Evolutionary conservation across 805 yeast species (phyloP).

Genomic region (Myxozyma neglecta): DNA sequence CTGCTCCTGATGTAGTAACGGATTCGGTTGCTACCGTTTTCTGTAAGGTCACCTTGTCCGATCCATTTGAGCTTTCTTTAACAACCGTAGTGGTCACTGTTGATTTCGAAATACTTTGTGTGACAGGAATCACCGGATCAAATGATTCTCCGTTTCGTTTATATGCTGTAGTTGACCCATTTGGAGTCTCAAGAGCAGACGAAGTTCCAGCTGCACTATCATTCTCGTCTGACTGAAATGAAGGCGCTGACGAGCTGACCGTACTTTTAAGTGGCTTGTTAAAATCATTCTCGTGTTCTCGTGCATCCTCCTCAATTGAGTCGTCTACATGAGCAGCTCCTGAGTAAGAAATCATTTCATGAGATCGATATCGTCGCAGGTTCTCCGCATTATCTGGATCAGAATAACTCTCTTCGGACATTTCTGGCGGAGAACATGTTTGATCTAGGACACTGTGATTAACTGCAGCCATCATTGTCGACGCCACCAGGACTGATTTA

Average conservation of each 20-base stretch:
- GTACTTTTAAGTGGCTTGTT: background rate
- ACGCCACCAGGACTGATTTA: too few relatives aligned
- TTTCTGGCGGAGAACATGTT: too few relatives aligned
- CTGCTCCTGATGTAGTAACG: background rate
- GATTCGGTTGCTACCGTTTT: background rate
- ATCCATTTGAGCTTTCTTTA: background rate
- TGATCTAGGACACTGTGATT: too few relatives aligned
- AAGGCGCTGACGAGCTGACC: background rate
- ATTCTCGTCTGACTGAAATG: background rate
- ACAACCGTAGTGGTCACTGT: background rate
- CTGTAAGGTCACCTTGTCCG: background rate
- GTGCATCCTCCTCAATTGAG: background rate
- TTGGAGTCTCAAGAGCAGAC: background rate
- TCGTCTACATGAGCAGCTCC: constrained; percentile 1
- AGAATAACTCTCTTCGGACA: background rate
- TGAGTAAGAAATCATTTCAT: constrained; percentile 3
- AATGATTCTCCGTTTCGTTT: background rate
- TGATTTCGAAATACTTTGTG: background rate
- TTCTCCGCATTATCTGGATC: constrained; percentile 10
- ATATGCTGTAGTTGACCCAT: background rate
- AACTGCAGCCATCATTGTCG: too few relatives aligned
- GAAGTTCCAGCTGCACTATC: background rate
- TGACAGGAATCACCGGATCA: background rate
- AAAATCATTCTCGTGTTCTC: background rate
- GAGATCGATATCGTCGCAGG: constrained; percentile 11